Evolutionary conservation across 108 stramenopile genomes (phyloP).

Genomic region (Skeletonema menzelii): DNA sequence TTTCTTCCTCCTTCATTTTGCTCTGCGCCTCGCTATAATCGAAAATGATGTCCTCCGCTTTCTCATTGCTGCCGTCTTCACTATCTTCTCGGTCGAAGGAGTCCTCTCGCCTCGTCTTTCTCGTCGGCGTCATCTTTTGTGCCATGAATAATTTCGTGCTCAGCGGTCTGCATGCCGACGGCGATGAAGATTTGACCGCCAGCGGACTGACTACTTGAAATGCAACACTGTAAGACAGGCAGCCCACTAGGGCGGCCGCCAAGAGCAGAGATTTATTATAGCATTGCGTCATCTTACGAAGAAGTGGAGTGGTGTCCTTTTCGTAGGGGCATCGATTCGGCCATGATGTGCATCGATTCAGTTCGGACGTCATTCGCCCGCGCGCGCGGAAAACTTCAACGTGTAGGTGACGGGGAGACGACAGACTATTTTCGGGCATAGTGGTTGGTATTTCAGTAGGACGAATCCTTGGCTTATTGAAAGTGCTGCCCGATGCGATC

Average conservation of each 20-base stretch:
- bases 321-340: too few relatives aligned
- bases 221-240: background rate
- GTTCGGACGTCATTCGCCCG: too few relatives aligned
- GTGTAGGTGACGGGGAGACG: too few relatives aligned
- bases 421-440: too few relatives aligned
- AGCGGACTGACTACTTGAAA: background rate
- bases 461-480: too few relatives aligned
- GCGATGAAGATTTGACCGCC: background rate
- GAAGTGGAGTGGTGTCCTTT: too few relatives aligned
- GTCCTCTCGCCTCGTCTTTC: conserved; percentile 37
- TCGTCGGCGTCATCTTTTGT: conserved; percentile 40
- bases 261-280: background rate
- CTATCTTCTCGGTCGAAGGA: conserved; percentile 29
- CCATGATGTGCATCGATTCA: too few relatives aligned
- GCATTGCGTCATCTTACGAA: too few relatives aligned
- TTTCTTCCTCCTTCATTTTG: conserved; percentile 45
- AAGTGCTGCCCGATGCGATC: too few relatives aligned
- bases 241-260: background rate
- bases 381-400: too few relatives aligned
- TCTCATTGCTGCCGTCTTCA: conserved; percentile 5
- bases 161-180: background rate
- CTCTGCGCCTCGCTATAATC: conserved; percentile 44
- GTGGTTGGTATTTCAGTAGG: too few relatives aligned
- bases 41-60: conserved; percentile 29
- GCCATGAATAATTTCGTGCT: conserved; percentile 6